Base-by-base conservation (phyloP, 495 filamentous ascomycete genomes). In the Bacidia rubella region DNA sequence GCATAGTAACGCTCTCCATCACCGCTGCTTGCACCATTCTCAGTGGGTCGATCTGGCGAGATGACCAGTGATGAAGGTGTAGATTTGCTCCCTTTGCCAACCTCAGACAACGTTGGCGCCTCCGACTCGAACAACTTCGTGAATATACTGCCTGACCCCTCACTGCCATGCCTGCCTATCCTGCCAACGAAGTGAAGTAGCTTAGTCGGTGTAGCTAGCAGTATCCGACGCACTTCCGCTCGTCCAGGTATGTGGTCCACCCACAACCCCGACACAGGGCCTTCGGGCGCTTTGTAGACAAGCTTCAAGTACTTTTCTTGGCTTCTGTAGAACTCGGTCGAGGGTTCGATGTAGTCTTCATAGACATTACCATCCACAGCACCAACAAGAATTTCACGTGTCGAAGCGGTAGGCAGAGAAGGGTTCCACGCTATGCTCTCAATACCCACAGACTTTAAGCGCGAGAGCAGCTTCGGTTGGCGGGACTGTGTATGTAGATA, bases 341-440 rank as follows among this genome's bases (percentile, higher is more conserved):
- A 81, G 3, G 86, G 87, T 66, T 98, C 92, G 55, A 98, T 87
- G 65, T 86, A 96, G n/a, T 80, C 83, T 65, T 98, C 92, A 65
- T 95, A 96, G 38, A 98, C 74, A 64, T 85, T 90, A 20, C 93
- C 92, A 72, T 98, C 93, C 20, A 83, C 78, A 20, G 90, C 81
- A 20, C 93, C 92, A 26, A 98, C 66, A 2, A 98, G 72, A n/a
- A 98, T 97, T 70, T 98, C 92, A 47, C 92, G 74, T 0, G 92
- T 98, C 1, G 87, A 94, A 12, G 88, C 83, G 19, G 92, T 96
- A 4, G 92, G 93, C n/a, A 88, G 70, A n/a, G 89, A 88, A 2
- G 92, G 93, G 62, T 86, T 96, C 92, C 92, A 98, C 45, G 90
- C 87, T 57, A 98, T 73, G 54, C 82, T 83, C 64, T 97, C 92